These are phyloP conservation scores for Kitagawia praeruptora DNA, from an alignment of 129 eudicot species.

Conservation along the genomic window DNA sequence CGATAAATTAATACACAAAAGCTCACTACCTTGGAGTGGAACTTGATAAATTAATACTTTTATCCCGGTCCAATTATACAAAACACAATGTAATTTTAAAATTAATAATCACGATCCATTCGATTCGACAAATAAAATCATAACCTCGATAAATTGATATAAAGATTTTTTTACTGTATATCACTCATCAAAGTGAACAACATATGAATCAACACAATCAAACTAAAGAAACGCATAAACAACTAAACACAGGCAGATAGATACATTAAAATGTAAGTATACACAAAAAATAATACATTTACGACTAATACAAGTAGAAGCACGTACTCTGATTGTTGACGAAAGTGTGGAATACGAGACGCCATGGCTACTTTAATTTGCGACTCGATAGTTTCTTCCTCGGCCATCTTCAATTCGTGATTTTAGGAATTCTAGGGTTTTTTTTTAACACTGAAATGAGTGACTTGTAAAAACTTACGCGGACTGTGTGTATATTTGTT, in stretches of 20 bases:
- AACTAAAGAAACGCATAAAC: neutral
- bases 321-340: constrained; percentile 54
- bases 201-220: too few species aligned
- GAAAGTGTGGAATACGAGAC: constrained; percentile 56
- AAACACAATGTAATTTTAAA: neutral
- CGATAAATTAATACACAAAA: too few species aligned
- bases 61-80: too few species aligned
- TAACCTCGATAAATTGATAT: neutral
- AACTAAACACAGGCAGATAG: neutral
- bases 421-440: neutral
- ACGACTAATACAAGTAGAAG: neutral
- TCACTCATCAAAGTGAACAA: too few species aligned
- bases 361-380: constrained; percentile 38
- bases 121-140: neutral
- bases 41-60: too few species aligned
- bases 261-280: neutral
- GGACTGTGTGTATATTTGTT: too few species aligned
- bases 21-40: too few species aligned
- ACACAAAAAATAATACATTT: neutral
- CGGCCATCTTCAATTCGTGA: constrained; percentile 19
- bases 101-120: neutral
- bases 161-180: too few species aligned
- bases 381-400: constrained; percentile 28
- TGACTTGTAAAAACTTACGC: too few species aligned
- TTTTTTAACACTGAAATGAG: neutral